Base-by-base conservation (phyloP, 805 yeast species). In the Myxozyma neotropica region DNA sequence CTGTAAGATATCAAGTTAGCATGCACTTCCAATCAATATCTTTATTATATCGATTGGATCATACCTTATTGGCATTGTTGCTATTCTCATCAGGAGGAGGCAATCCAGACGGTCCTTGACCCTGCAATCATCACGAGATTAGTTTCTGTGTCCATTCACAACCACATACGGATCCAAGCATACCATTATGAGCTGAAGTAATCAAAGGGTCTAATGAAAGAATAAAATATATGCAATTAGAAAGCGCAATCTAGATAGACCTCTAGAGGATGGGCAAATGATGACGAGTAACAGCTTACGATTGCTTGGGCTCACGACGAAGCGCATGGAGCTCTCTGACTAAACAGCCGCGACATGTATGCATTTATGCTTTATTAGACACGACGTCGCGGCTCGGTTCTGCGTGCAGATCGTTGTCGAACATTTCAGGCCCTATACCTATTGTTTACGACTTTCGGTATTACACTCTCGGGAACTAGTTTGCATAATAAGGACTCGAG, bases 71-170 rank as follows among this genome's bases (percentile, higher is more conserved):
- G 21, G 43, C 43, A 47, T 65, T 68, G 57, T 70, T 69, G 49
- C 69, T 69, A 68, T 72, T 72, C 57, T 69, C 74, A 35, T 69
- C 72, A 31, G 68, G 71, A 33, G 68, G 67, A 21, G 70, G 68
- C 58, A 69, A 57, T 58, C 70, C 72, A 40, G 74, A 72, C 49
- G 67, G 69, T 57, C 72, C 72, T 68, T 72, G 73, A 45, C 74
- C 74, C 74, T 70, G 43, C 27, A 29, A 40, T 7, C 44, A 23
- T 38, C 43, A 39, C 54, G 29, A 10, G 8, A 19, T 50, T 50
- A 39, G 47, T 17, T 35, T 15, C 35, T 23, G 13, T 38, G 27
- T 7, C 38, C 36, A 1, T 19, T 40, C 21, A 15, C 15, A 13
- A 2, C 4, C 26, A 33, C 26, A 33, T 17, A 5, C 43, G 24